phyloP scores from a whole-genome alignment of 1,284 basidiomycete species.

The Thecaphora thlaspeos region DNA sequence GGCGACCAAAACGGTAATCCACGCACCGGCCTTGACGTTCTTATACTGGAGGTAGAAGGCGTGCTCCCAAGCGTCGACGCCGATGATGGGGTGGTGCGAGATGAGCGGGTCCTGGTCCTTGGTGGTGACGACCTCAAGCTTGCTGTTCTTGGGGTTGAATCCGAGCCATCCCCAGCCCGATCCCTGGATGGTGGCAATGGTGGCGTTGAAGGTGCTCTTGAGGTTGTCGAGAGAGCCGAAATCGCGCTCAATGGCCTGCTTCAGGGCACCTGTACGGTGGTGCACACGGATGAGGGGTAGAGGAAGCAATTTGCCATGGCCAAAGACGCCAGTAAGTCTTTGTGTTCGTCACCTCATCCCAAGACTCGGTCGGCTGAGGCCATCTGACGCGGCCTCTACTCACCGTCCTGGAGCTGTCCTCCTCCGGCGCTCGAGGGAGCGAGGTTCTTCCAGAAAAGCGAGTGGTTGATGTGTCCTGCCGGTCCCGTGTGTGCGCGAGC shows the following conservation, averaged over 20 bases:
- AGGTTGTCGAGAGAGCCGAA: slow-evolving; percentile 80
- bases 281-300: too few relatives aligned
- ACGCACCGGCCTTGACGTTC: slow-evolving; percentile 41
- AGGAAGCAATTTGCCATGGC: too few relatives aligned
- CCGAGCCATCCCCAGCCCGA: slow-evolving; percentile 95
- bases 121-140: slow-evolving; percentile 78
- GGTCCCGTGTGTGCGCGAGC: too few relatives aligned
- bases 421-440: slow-evolving; percentile 57
- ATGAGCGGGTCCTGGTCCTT: slow-evolving; percentile 95
- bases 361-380: too few relatives aligned
- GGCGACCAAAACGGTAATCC: not conserved
- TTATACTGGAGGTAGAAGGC: slow-evolving; percentile 60
- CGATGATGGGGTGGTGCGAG: slow-evolving; percentile 81
- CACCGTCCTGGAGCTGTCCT: slow-evolving; percentile 65
- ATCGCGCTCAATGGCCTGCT: slow-evolving; percentile 75
- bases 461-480: slow-evolving; percentile 67
- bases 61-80: slow-evolving; percentile 96
- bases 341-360: too few relatives aligned
- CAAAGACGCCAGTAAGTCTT: too few relatives aligned
- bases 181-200: slow-evolving; percentile 91
- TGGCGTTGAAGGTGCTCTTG: slow-evolving; percentile 77
- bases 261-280: slow-evolving; percentile 66
- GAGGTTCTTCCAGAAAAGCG: slow-evolving; percentile 94
- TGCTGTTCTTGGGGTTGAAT: slow-evolving; percentile 60
- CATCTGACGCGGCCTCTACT: too few relatives aligned